These are phyloP conservation scores for Diospyros kaki DNA, from an alignment of 148 eudicot genomes.

Conservation along the genomic window DNA sequence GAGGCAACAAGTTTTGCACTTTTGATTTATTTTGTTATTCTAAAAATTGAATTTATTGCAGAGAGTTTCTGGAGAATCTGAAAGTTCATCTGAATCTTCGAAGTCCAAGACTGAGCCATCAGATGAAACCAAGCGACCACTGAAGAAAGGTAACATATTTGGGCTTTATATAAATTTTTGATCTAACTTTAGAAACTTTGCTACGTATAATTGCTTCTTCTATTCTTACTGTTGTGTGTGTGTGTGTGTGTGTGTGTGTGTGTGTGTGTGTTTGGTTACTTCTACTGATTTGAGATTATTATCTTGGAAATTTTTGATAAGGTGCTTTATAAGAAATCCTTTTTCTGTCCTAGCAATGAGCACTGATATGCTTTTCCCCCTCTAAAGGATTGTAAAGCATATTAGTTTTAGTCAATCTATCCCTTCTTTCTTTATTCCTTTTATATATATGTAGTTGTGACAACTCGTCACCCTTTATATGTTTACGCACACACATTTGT, in stretches of 20 bases:
- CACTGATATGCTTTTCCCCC: too few relatives aligned
- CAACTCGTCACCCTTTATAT: too few relatives aligned
- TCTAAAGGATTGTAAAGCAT: too few relatives aligned
- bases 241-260: not conserved
- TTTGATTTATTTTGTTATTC: not conserved
- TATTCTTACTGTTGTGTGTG: not conserved
- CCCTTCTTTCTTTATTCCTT: too few relatives aligned
- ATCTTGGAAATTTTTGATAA: not conserved
- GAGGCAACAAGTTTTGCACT: not conserved
- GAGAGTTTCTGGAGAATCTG: constrained; percentile 69
- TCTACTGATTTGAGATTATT: not conserved
- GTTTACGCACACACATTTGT: too few relatives aligned
- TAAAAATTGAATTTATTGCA: constrained; percentile 25
- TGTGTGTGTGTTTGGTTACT: not conserved
- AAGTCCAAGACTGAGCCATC: constrained; percentile 50
- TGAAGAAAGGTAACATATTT: constrained; percentile 59
- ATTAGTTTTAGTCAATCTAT: too few relatives aligned
- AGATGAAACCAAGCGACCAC: constrained; percentile 39
- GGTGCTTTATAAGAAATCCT: too few relatives aligned
- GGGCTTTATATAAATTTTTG: too few relatives aligned
- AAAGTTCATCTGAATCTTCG: constrained; percentile 62
- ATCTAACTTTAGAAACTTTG: not conserved
- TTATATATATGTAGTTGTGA: too few relatives aligned
- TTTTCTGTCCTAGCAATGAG: too few relatives aligned
- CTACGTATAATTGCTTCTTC: not conserved